These are phyloP conservation scores for Metrosideros polymorpha DNA, from an alignment of 441 rosid genomes.

Conservation along the genomic window DNA sequence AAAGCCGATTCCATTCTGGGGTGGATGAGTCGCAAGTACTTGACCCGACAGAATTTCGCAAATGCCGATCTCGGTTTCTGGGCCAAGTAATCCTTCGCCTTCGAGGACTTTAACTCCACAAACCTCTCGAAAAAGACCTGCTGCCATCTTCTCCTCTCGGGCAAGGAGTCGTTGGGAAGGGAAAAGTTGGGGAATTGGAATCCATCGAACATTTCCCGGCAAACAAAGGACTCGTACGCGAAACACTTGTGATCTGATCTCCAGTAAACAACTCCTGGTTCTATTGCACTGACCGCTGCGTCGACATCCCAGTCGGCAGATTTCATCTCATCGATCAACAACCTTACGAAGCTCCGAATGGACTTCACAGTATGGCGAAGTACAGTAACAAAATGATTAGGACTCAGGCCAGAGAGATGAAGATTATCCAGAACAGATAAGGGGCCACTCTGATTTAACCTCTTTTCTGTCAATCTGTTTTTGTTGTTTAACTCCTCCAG, in stretches of 20 bases:
- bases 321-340: slow-evolving; percentile 60
- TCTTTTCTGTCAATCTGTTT: slow-evolving; percentile 20
- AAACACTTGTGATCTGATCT: slow-evolving; percentile 55
- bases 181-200: slow-evolving; percentile 16
- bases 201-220: slow-evolving; percentile 38
- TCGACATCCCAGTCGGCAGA: slow-evolving; percentile 63
- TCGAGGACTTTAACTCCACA: neutral
- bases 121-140: neutral
- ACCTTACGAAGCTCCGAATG: slow-evolving; percentile 59
- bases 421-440: slow-evolving; percentile 12
- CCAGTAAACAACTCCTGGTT: slow-evolving; percentile 29
- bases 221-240: slow-evolving; percentile 64
- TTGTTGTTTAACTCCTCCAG: slow-evolving; percentile 24
- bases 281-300: slow-evolving; percentile 39
- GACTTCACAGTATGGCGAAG: slow-evolving; percentile 44
- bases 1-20: slow-evolving; percentile 60
- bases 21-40: slow-evolving; percentile 55
- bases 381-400: slow-evolving; percentile 5
- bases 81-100: neutral
- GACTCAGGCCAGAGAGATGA: slow-evolving; percentile 2
- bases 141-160: slow-evolving; percentile 19
- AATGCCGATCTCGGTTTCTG: slow-evolving; percentile 25
- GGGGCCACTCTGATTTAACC: slow-evolving; percentile 18
- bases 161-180: slow-evolving; percentile 33
- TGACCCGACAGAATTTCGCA: slow-evolving; percentile 39